Percentiles rank a stretch among this genome's conserved stretches.
Evolutionary conservation across 345 rosid genomes (phyloP).

Genomic region (Moricandia moricandioides): DNA sequence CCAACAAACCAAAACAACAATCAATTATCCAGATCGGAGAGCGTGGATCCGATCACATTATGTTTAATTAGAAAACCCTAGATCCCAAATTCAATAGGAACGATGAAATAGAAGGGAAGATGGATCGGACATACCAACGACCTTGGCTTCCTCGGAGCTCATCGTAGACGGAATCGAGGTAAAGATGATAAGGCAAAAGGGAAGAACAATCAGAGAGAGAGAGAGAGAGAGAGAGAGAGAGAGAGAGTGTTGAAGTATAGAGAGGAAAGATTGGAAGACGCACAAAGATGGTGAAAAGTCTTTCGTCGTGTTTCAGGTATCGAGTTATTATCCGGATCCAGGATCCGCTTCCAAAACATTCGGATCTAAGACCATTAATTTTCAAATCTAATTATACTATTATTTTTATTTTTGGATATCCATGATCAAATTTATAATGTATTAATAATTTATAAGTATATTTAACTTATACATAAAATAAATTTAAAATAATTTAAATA

Average conservation of each 20-base stretch:
- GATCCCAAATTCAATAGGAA: slow-evolving; percentile 13
- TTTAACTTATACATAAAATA: too few species aligned
- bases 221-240: not conserved
- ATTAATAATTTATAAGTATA: too few species aligned
- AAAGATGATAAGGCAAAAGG: not conserved
- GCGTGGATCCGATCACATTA: slow-evolving; percentile 18
- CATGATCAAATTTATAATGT: too few species aligned
- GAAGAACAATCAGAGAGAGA: not conserved
- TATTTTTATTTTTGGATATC: too few species aligned
- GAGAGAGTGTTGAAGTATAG: not conserved
- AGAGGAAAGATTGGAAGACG: not conserved
- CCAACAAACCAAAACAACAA: too few species aligned
- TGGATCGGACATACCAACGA: slow-evolving; percentile 32
- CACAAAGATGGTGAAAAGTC: not conserved
- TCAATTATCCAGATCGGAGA: not conserved
- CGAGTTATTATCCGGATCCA: not conserved
- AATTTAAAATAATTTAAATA: too few species aligned
- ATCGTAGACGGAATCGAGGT: not conserved
- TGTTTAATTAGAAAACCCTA: not conserved
- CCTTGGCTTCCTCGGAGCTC: slow-evolving; percentile 36
- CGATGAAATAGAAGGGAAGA: not conserved
- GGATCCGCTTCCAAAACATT: not conserved
- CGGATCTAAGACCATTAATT: not conserved
- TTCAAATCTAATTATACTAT: not conserved
- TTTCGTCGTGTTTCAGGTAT: not conserved